phyloP scores from a whole-genome alignment of 2,329 filamentous ascomycete species.

The Colletotrichum horii region DNA sequence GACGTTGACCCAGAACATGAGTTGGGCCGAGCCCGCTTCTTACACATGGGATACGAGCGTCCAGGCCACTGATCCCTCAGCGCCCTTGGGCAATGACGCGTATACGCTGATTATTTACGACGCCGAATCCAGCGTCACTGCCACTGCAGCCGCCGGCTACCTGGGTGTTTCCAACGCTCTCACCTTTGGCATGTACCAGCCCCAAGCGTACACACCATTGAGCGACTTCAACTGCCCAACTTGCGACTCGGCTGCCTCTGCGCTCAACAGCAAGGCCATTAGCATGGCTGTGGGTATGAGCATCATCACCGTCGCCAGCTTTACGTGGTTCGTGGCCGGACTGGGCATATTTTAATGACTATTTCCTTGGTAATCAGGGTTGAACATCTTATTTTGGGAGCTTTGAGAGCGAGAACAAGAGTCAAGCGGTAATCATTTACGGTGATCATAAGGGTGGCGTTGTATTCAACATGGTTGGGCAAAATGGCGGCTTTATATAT shows the following conservation, averaged over 20 bases:
- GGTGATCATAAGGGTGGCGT: slow-evolving; percentile 13
- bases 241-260: slow-evolving; percentile 58
- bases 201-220: slow-evolving; percentile 55
- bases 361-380: slow-evolving; percentile 3
- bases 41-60: slow-evolving; percentile 63
- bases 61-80: slow-evolving; percentile 48
- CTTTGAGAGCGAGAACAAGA: slow-evolving; percentile 1
- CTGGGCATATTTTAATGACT: slow-evolving; percentile 38
- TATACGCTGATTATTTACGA: slow-evolving; percentile 70
- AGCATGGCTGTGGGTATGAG: slow-evolving; percentile 60
- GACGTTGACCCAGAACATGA: slow-evolving; percentile 69
- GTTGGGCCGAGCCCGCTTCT: slow-evolving; percentile 53
- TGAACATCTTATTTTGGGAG: background rate
- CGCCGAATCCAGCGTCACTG: slow-evolving; percentile 54
- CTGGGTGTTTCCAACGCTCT: slow-evolving; percentile 54
- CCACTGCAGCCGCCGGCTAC: slow-evolving; percentile 60
- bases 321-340: slow-evolving; percentile 64
- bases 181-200: slow-evolving; percentile 63
- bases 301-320: slow-evolving; percentile 61
- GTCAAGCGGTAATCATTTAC: slow-evolving; percentile 18
- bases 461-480: slow-evolving; percentile 11
- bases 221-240: slow-evolving; percentile 61
- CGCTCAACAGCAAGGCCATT: slow-evolving; percentile 52
- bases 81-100: slow-evolving; percentile 56
- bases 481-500: slow-evolving; percentile 19